A percentile compares a stretch with the other conserved stretches of the same genome.
Evolutionary conservation across 1,284 basidiomycete genomes (phyloP).

Genomic region (Pseudomicrostroma phylloplanum): DNA sequence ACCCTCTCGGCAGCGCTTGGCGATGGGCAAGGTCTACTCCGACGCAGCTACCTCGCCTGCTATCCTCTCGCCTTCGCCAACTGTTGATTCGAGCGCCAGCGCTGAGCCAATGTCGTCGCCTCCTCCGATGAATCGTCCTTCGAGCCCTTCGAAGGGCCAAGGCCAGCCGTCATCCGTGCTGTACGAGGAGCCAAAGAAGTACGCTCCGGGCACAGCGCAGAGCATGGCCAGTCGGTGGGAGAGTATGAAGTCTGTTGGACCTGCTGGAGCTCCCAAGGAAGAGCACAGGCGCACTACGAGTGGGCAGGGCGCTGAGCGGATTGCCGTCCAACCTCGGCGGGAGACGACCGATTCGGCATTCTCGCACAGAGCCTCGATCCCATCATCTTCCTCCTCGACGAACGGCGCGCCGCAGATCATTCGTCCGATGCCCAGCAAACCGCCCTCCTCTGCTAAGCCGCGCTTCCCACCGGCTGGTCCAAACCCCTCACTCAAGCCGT

Average conservation of each 20-base stretch:
- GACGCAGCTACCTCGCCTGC: background rate
- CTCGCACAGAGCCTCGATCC: background rate
- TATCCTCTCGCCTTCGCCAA: background rate
- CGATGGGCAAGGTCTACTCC: constrained; percentile 1
- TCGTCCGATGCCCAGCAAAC: background rate
- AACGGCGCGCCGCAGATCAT: background rate
- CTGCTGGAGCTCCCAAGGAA: background rate
- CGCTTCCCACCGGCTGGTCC: background rate
- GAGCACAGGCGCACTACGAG: background rate
- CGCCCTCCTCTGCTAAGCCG: background rate
- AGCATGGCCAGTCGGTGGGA: constrained; percentile 8
- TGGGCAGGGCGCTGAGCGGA: background rate
- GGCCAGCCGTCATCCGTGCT: background rate
- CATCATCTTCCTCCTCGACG: background rate
- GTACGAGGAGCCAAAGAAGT: background rate
- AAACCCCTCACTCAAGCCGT: constrained; percentile 23
- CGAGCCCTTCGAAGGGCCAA: background rate
- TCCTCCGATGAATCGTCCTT: background rate
- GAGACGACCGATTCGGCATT: constrained; percentile 1
- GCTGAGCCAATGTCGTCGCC: background rate
- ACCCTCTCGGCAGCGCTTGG: background rate
- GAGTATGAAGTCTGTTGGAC: background rate
- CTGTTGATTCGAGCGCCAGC: background rate
- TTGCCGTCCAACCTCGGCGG: background rate
- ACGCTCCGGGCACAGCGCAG: constrained; percentile 1